These are phyloP conservation scores for Sugiyamaella xylanicola DNA, from an alignment of 1,139 yeast genomes.

Conservation along the genomic window DNA sequence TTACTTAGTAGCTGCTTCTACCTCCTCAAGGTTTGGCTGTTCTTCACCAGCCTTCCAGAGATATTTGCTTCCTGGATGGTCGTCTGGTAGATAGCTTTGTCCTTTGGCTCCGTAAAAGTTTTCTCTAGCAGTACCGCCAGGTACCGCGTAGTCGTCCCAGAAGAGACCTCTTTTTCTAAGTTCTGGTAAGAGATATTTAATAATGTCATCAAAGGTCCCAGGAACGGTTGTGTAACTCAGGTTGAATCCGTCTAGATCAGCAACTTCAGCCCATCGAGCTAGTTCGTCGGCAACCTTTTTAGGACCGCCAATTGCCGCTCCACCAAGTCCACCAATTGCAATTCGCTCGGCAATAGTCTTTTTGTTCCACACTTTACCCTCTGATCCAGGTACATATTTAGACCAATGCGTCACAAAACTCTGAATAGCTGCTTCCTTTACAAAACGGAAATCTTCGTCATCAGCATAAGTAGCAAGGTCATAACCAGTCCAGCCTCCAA, in stretches of 20 bases:
- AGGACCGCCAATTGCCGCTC: constrained; percentile 40
- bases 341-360: constrained; percentile 38
- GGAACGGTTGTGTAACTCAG: constrained; percentile 42
- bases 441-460: constrained; percentile 40
- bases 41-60: constrained; percentile 18
- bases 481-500: constrained; percentile 46
- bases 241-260: constrained; percentile 46
- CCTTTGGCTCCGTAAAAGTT: constrained; percentile 19
- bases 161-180: constrained; percentile 43
- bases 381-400: constrained; percentile 16
- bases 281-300: constrained; percentile 41
- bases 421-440: constrained; percentile 38
- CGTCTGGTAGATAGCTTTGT: constrained; percentile 11
- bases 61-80: constrained; percentile 19
- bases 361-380: constrained; percentile 33
- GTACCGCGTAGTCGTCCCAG: constrained; percentile 42
- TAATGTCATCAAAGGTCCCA: constrained; percentile 43
- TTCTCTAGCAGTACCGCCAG: constrained; percentile 32
- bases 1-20: background rate
- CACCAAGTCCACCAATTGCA: constrained; percentile 42
- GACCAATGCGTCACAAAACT: constrained; percentile 28
- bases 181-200: constrained; percentile 44
- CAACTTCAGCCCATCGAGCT: constrained; percentile 43
- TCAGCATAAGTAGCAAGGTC: constrained; percentile 39
- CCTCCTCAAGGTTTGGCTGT: background rate